Evolutionary conservation across 805 yeast genomes (phyloP).

Genomic region (Kregervanrija pseudodelftensis): DNA sequence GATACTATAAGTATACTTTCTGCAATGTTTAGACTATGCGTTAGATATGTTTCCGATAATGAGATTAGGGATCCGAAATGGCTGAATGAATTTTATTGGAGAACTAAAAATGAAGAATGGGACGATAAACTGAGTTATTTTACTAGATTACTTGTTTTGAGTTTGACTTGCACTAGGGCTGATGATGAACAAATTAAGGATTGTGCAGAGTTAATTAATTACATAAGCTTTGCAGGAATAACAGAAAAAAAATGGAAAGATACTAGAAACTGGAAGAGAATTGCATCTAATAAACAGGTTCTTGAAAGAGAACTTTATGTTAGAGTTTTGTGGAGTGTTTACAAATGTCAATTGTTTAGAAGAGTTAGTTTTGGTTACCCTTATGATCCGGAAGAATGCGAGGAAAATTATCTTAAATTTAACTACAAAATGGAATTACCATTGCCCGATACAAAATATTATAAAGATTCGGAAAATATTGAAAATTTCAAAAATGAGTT

Average conservation of each 20-base stretch:
- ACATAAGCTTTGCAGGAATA: background rate
- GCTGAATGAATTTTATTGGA: constrained; percentile 32
- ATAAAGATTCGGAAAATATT: constrained; percentile 7
- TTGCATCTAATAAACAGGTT: constrained; percentile 21
- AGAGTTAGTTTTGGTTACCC: constrained; percentile 32
- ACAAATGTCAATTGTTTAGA: constrained; percentile 29
- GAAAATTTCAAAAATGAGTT: constrained; percentile 10
- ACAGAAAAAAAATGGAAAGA: background rate
- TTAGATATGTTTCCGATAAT: constrained; percentile 25
- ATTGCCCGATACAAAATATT: constrained; percentile 21
- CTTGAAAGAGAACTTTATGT: constrained; percentile 28
- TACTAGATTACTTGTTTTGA: constrained; percentile 22
- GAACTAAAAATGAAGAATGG: constrained; percentile 26
- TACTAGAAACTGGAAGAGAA: constrained; percentile 6
- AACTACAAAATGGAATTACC: constrained; percentile 31
- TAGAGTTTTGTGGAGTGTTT: constrained; percentile 33
- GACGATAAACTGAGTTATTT: constrained; percentile 25
- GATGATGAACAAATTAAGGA: constrained; percentile 18
- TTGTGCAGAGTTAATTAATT: constrained; percentile 9
- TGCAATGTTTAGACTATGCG: constrained; percentile 30
- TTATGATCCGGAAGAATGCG: constrained; percentile 12
- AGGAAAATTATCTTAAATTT: constrained; percentile 16
- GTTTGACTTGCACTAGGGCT: constrained; percentile 20
- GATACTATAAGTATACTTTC: constrained; percentile 21
- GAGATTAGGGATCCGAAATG: constrained; percentile 19